Percentiles rank a stretch among this genome's conserved stretches.
phyloP scores from a whole-genome alignment of 805 yeast species.

The Candida dajiaensis region DNA sequence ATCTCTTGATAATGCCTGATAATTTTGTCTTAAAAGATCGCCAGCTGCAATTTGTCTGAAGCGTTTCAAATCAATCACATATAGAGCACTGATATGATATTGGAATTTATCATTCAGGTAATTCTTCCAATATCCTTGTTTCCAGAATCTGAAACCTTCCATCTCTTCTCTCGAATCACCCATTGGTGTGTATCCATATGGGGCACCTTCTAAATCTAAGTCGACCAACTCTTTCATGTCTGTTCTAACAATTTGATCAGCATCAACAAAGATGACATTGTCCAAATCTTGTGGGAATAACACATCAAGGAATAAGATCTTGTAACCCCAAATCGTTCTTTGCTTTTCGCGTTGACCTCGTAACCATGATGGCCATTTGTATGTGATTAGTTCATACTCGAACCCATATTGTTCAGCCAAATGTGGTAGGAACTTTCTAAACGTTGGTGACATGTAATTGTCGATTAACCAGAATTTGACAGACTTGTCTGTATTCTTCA shows the following conservation, averaged over 20 bases:
- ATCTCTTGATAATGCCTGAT: constrained; percentile 76
- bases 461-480: constrained; percentile 87
- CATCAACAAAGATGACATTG: constrained; percentile 79
- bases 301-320: constrained; percentile 80
- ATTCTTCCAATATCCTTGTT: constrained; percentile 82
- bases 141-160: constrained; percentile 91
- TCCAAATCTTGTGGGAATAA: constrained; percentile 74
- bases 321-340: constrained; percentile 83
- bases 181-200: constrained; percentile 87
- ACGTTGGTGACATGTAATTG: constrained; percentile 67
- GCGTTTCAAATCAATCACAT: constrained; percentile 66
- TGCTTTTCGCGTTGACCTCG: constrained; percentile 72
- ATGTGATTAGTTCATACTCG: constrained; percentile 71
- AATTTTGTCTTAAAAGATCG: constrained; percentile 74
- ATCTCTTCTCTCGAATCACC: constrained; percentile 72
- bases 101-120: constrained; percentile 44
- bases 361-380: constrained; percentile 92
- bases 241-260: constrained; percentile 75
- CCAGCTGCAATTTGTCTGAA: constrained; percentile 71
- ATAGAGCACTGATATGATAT: constrained; percentile 81
- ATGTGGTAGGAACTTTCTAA: constrained; percentile 53
- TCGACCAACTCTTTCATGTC: constrained; percentile 66
- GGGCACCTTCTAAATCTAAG: constrained; percentile 69
- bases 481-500: constrained; percentile 53
- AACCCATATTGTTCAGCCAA: constrained; percentile 56